A percentile compares a stretch with the other conserved stretches of the same genome.
phyloP scores from a whole-genome alignment of 2,329 filamentous ascomycete genomes.

The Microdochium nivale region DNA sequence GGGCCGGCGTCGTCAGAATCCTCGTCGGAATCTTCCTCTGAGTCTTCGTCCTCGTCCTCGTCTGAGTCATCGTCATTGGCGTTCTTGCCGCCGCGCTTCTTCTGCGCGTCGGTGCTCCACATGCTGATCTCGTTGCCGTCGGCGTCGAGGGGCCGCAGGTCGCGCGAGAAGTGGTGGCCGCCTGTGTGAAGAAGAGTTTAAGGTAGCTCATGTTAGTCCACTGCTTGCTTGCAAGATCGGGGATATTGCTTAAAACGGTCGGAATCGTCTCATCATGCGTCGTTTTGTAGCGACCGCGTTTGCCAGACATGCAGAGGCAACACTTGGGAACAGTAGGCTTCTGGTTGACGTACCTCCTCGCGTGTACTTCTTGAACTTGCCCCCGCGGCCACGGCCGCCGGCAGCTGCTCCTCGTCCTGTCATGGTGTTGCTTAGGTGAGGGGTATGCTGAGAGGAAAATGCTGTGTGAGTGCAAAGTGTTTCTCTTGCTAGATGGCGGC shows the following conservation, averaged over 20 bases:
- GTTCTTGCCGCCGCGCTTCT: constrained; percentile 38
- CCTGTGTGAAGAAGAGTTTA: constrained; percentile 41
- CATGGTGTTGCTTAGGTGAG: constrained; percentile 21
- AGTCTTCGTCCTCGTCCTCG: constrained; percentile 40
- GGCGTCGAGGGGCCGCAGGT: constrained; percentile 79
- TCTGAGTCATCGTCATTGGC: constrained; percentile 46
- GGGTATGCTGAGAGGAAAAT: constrained; percentile 4
- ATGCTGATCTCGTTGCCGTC: constrained; percentile 86
- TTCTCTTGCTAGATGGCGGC: too few species aligned
- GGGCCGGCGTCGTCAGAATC: constrained; percentile 40
- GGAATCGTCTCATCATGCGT: too few species aligned
- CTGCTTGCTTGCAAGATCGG: too few species aligned
- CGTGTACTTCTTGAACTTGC: constrained; percentile 91
- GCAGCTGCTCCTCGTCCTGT: constrained; percentile 31
- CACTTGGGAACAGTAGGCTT: too few species aligned
- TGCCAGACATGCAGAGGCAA: too few species aligned
- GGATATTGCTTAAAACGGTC: too few species aligned
- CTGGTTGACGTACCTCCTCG: constrained; percentile 65
- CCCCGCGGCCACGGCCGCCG: constrained; percentile 67
- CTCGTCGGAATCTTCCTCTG: constrained; percentile 36
- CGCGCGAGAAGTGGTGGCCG: constrained; percentile 90
- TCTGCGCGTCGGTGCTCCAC: constrained; percentile 59
- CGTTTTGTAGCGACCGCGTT: too few species aligned
- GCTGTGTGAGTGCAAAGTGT: background rate
- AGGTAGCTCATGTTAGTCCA: background rate